Percentiles rank a stretch among this genome's conserved stretches.
Evolutionary conservation across 768 basidiomycete species (phyloP).

Genomic region (Tulasnella sp.): DNA sequence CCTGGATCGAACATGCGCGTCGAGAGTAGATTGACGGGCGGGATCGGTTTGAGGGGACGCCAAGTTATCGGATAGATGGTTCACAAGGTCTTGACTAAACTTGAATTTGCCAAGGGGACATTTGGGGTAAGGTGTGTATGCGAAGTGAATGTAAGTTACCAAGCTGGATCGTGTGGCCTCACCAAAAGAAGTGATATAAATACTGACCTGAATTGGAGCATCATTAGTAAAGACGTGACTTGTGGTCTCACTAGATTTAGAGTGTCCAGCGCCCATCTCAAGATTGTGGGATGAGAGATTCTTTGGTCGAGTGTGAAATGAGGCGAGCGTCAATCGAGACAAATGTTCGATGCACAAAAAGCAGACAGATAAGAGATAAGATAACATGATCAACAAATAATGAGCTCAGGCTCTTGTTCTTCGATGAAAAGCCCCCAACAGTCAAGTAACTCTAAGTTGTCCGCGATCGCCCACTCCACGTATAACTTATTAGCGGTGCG

Average conservation of each 20-base stretch:
- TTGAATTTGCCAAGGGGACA: conserved; percentile 25
- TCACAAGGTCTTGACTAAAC: conserved; percentile 79
- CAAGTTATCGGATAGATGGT: conserved; percentile 58
- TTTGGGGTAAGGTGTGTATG: not conserved
- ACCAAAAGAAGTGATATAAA: no score
- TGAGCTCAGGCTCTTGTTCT: no score
- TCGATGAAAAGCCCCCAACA: no score
- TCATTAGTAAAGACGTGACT: conserved; percentile 50
- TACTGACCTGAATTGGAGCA: conserved; percentile 42
- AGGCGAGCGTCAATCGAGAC: not conserved
- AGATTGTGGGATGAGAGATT: not conserved
- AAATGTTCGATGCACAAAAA: no score
- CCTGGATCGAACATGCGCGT: conserved; percentile 58
- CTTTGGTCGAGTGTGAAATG: not conserved
- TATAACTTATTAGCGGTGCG: no score
- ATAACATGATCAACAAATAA: no score
- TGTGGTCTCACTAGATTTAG: conserved; percentile 33
- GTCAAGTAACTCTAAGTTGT: no score
- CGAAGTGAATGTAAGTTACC: not conserved
- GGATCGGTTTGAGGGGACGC: conserved; percentile 49
- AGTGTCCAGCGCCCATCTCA: conserved; percentile 61
- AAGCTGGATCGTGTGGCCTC: no score
- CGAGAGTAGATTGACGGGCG: conserved; percentile 63
- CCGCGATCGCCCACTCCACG: no score
- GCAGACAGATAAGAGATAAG: no score